Evolutionary conservation across 2,329 filamentous ascomycete species (phyloP).

Genomic region (Penicillium brasilianum): DNA sequence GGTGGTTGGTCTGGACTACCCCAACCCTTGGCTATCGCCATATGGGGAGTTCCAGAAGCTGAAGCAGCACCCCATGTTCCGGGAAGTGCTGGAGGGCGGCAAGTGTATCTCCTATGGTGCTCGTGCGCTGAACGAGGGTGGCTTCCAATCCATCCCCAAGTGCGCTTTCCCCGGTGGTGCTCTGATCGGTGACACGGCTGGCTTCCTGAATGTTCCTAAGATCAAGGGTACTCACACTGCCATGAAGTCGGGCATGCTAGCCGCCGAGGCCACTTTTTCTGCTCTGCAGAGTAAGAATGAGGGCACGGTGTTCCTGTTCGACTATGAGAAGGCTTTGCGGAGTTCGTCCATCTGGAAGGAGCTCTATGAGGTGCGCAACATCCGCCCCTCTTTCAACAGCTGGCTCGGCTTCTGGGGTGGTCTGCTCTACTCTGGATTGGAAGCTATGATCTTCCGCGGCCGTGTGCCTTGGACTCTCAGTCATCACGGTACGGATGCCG

Average conservation of each 20-base stretch:
- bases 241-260: constrained; percentile 97
- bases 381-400: constrained; percentile 91
- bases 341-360: constrained; percentile 92
- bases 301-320: constrained; percentile 85
- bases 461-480: constrained; percentile 89
- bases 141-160: constrained; percentile 97
- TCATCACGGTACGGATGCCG: constrained; percentile 78
- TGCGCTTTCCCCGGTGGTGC: constrained; percentile 95
- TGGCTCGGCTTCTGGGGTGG: constrained; percentile 88
- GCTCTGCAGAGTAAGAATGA: constrained; percentile 66
- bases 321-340: constrained; percentile 89
- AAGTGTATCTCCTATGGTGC: constrained; percentile 98
- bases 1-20: constrained; percentile 91
- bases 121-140: constrained; percentile 87
- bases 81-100: constrained; percentile 83
- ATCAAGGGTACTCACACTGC: constrained; percentile 98
- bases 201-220: constrained; percentile 96
- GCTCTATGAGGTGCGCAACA: constrained; percentile 92
- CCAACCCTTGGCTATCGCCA: constrained; percentile 94
- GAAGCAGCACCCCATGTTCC: constrained; percentile 95
- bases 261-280: constrained; percentile 84
- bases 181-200: constrained; percentile 92
- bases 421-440: constrained; percentile 88
- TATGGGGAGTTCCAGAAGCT: constrained; percentile 98
- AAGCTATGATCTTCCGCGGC: constrained; percentile 86